These are phyloP conservation scores for Udeniomyces megalosporus DNA, from an alignment of 768 basidiomycete species.

Conservation along the genomic window DNA sequence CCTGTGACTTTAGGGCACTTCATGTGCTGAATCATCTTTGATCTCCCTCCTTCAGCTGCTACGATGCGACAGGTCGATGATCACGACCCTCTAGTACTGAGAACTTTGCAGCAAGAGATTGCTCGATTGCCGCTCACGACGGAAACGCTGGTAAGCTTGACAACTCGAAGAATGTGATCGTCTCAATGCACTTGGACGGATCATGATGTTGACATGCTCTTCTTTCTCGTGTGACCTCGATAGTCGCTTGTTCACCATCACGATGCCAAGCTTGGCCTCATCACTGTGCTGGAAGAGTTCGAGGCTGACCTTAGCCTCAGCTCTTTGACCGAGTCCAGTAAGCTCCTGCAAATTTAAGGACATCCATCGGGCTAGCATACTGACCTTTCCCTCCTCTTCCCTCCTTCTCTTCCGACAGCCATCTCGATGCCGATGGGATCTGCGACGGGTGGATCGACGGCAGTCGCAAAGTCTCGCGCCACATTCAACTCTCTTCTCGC, in stretches of 20 bases:
- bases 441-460: constrained; percentile 34
- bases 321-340: constrained; percentile 79
- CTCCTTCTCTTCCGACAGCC: constrained; percentile 34
- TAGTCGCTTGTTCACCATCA: constrained; percentile 62
- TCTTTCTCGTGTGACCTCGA: not conserved
- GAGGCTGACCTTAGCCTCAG: constrained; percentile 75
- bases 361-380: not conserved
- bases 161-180: too few relatives aligned
- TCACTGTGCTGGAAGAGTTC: constrained; percentile 61
- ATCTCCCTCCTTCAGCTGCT: constrained; percentile 7
- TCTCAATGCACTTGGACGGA: too few relatives aligned
- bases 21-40: not conserved
- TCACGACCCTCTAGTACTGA: constrained; percentile 38
- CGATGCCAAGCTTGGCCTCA: constrained; percentile 59
- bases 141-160: constrained; percentile 41
- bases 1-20: too few relatives aligned
- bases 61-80: constrained; percentile 28
- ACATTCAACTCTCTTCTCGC: constrained; percentile 48
- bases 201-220: not conserved
- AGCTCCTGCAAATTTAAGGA: too few relatives aligned
- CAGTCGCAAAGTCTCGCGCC: constrained; percentile 36
- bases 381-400: not conserved
- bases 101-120: constrained; percentile 18
- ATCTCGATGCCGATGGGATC: constrained; percentile 72
- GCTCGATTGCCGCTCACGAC: constrained; percentile 40